A percentile compares a stretch with the other conserved stretches of the same genome.
Conservation (phyloP, 2,329 filamentous ascomycete species). For the Aaosphaeria pasadenensis region DNA sequence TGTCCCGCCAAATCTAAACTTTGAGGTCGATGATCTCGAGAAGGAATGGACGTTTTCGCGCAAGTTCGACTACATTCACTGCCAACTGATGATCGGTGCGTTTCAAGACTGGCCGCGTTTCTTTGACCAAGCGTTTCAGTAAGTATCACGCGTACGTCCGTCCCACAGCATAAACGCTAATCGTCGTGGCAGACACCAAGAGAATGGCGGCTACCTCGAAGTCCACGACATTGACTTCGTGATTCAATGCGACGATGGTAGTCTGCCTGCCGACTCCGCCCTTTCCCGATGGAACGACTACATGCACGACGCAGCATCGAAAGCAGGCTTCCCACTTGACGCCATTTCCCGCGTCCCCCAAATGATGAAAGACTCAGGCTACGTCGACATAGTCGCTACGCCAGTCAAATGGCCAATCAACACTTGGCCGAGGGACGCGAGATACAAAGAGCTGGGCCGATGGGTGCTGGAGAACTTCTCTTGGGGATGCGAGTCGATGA, state of each 20-base stretch:
- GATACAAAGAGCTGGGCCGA: conserved; percentile 12
- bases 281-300: conserved; percentile 11
- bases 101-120: conserved; percentile 39
- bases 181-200: conserved; percentile 27
- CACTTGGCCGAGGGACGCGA: conserved; percentile 16
- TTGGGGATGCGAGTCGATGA: conserved; percentile 40
- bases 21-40: conserved; percentile 42
- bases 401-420: conserved; percentile 12
- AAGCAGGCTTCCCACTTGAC: conserved; percentile 35
- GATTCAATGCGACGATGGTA: conserved; percentile 14
- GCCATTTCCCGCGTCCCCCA: conserved; percentile 36
- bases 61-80: conserved; percentile 38
- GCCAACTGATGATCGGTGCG: conserved; percentile 38
- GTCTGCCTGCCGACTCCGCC: conserved; percentile 7
- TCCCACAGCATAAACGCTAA: conserved; percentile 13
- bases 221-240: conserved; percentile 15
- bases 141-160: conserved; percentile 14
- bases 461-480: conserved; percentile 12
- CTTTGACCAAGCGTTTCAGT: conserved; percentile 22
- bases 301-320: conserved; percentile 9
- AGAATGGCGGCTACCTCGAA: conserved; percentile 26
- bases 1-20: conserved; percentile 39
- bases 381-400: conserved; percentile 40
- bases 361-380: conserved; percentile 42
- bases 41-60: conserved; percentile 31